Evolutionary conservation across 2,329 filamentous ascomycete species (phyloP), one percentile per base, ranked within the genome.

Genomic region (Fusarium dimerum): DNA sequence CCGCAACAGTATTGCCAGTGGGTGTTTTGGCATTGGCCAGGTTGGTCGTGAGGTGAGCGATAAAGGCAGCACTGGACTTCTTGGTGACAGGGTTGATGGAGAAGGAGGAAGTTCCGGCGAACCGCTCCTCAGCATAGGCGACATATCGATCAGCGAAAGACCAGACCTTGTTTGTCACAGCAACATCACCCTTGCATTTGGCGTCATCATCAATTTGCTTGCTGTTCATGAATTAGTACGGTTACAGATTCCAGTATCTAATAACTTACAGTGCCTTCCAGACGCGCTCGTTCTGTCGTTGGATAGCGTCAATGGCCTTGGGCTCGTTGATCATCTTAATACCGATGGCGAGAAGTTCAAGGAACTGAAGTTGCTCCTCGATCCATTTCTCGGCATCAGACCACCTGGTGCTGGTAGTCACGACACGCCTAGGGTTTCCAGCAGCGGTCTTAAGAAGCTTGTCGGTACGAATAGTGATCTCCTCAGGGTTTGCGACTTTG

Each of bases 111-210:
- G 29, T 8, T 7, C 54, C 54, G 2, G 34, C 12, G n/a, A 57
- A 55, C 2, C 55, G n/a, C 11, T 13, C 12, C 2, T 16, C 2
- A 43, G 55, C 55, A 17, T 45, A 57, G 2, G 11, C 18, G 16
- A 48, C 40, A 40, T 54, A 58, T 15, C 12, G 12, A 3, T 43
- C 46, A 2, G 56, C 56, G 3, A 58, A 58, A 3, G 56, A 58
- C 56, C 56, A 57, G 1, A 49, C 5, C 3, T 9, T 9, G 2
- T 48, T 56, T 20, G 43, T 38, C 0, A 54, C 54, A 0, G 53
- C 50, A 0, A 9, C 1, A 1, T 56, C 50, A 1, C 43, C 29
- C 45, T 41, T 49, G 12, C 53, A 58, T 1, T 39, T 48, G 32
- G 32, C 32, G 11, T 36, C 32, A 36, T 11, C 32, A 10, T 36